A percentile compares a stretch with the other conserved stretches of the same genome.
These are phyloP conservation scores for Tilletia horrida DNA, from an alignment of 1,284 basidiomycete species.

Conservation along the genomic window DNA sequence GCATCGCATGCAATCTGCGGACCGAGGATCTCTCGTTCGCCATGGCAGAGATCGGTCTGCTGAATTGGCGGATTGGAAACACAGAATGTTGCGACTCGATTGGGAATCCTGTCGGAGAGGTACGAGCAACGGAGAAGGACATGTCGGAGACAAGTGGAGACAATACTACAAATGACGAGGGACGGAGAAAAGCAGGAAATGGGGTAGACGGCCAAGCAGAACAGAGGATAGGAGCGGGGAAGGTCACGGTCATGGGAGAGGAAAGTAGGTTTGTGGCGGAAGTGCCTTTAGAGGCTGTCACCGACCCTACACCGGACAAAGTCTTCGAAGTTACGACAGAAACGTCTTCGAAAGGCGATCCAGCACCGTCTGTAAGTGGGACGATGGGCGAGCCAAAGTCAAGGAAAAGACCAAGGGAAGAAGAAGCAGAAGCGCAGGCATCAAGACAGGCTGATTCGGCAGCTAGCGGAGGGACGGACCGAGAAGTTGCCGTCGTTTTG, in stretches of 20 bases:
- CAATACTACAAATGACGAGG: conserved; percentile 1
- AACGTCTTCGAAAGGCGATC: background rate
- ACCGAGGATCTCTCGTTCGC: conserved; percentile 83
- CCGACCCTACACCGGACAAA: background rate
- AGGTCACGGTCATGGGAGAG: too few species aligned
- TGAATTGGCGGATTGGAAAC: conserved; percentile 57
- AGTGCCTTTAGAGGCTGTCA: background rate
- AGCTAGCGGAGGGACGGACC: conserved; percentile 12
- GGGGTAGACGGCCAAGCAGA: background rate
- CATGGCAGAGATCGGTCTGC: conserved; percentile 77
- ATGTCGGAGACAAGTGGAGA: background rate
- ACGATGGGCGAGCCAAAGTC: background rate
- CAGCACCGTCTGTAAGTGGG: too few species aligned
- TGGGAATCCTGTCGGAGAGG: background rate
- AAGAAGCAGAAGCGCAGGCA: background rate
- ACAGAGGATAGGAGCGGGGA: background rate
- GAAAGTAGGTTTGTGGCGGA: too few species aligned
- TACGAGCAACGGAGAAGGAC: conserved; percentile 5
- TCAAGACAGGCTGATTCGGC: too few species aligned
- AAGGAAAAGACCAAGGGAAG: background rate
- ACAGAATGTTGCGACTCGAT: conserved; percentile 8
- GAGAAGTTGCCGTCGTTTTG: conserved; percentile 24
- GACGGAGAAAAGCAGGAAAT: background rate
- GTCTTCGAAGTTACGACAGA: too few species aligned
- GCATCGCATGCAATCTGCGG: conserved; percentile 74